These are phyloP conservation scores for Anisogramma anomala DNA, from an alignment of 2,329 filamentous ascomycete genomes.

Conservation along the genomic window DNA sequence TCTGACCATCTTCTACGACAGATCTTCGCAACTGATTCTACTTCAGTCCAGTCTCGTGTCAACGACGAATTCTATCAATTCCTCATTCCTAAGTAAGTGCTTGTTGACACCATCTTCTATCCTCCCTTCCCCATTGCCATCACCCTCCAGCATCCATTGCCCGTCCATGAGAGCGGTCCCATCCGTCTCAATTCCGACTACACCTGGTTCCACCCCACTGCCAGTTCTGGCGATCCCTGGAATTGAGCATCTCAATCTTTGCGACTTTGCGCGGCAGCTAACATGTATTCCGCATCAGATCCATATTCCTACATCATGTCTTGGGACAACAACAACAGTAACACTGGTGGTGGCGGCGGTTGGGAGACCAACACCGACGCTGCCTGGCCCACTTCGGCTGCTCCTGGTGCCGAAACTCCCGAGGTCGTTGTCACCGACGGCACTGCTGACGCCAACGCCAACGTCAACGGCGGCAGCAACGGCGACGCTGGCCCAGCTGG, in stretches of 20 bases:
- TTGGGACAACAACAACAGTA: conserved; percentile 8
- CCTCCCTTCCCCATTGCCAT: neutral
- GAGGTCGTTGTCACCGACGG: conserved; percentile 9
- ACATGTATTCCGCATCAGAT: neutral
- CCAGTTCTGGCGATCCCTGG: no score
- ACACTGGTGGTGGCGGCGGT: neutral
- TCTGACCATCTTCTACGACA: no score
- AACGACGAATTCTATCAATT: neutral
- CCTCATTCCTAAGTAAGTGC: no score
- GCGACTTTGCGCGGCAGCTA: neutral
- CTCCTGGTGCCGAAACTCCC: neutral
- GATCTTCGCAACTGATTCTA: neutral
- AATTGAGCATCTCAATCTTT: neutral
- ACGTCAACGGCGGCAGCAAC: no score
- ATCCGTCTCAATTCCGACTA: neutral
- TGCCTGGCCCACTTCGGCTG: neutral
- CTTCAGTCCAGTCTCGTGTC: neutral
- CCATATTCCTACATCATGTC: conserved; percentile 19
- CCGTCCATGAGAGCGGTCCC: neutral
- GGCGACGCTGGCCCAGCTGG: neutral
- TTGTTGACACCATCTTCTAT: neutral
- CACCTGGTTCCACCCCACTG: neutral
- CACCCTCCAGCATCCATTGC: neutral
- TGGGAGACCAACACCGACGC: neutral
- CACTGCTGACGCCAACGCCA: conserved; percentile 13